Evolutionary conservation across 495 filamentous ascomycete genomes (phyloP).

Genomic region (Penicillium coprophilum): DNA sequence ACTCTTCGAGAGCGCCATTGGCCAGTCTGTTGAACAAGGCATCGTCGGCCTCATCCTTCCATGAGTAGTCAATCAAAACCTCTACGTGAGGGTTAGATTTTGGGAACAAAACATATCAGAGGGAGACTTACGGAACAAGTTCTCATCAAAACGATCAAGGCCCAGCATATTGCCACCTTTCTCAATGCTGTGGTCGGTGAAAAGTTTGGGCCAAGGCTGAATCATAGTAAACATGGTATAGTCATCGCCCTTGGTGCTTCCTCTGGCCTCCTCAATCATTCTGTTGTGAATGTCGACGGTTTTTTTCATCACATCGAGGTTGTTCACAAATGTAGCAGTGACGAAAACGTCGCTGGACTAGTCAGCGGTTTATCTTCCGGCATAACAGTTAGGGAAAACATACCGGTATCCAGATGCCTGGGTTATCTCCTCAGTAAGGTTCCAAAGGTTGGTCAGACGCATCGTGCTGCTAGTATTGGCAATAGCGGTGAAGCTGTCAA

Average conservation of each 20-base stretch:
- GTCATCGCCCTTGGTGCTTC: constrained; percentile 9
- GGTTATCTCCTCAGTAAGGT: constrained; percentile 19
- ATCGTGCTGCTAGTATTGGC: constrained; percentile 14
- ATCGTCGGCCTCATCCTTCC: constrained; percentile 22
- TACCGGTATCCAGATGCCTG: constrained; percentile 23
- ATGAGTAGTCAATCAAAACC: constrained; percentile 25
- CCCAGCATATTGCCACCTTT: constrained; percentile 29
- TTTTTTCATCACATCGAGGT: constrained; percentile 14
- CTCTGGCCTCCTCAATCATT: constrained; percentile 20
- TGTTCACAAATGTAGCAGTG: constrained; percentile 22
- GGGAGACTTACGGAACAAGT: constrained; percentile 21
- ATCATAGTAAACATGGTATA: constrained; percentile 21
- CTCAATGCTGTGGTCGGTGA: constrained; percentile 14
- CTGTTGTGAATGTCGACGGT: constrained; percentile 19
- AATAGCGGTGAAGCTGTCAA: constrained; percentile 18
- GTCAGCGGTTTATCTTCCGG: not conserved
- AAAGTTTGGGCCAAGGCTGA: constrained; percentile 26
- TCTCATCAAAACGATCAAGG: constrained; percentile 26
- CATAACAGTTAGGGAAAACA: not conserved
- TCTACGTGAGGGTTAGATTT: constrained; percentile 10
- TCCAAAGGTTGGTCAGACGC: constrained; percentile 14
- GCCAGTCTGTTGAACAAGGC: constrained; percentile 19
- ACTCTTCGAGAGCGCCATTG: constrained; percentile 10
- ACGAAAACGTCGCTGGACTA: constrained; percentile 19
- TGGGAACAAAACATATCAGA: not conserved